These are phyloP conservation scores for Termitomyces sp. DNA, from an alignment of 768 basidiomycete species.

Conservation along the genomic window DNA sequence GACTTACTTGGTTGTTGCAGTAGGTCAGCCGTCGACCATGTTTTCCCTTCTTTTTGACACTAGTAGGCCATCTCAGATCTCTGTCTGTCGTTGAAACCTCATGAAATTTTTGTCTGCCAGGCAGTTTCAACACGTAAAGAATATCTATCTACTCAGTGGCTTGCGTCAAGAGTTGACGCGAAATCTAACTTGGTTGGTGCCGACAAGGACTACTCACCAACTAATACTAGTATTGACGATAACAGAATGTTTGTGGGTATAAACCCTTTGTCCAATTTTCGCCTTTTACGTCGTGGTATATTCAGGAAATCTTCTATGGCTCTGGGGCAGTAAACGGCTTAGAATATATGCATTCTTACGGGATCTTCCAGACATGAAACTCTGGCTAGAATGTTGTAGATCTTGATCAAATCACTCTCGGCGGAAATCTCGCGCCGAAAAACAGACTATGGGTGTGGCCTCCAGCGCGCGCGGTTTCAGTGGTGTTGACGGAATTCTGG, in stretches of 20 bases:
- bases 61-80: slow-evolving; percentile 23
- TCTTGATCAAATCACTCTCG: slow-evolving; percentile 42
- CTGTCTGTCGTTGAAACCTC: background rate
- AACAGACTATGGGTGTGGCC: slow-evolving; percentile 45
- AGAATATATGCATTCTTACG: slow-evolving; percentile 34
- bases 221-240: slow-evolving; percentile 35
- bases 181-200: slow-evolving; percentile 48
- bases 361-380: background rate
- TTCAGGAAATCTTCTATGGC: slow-evolving; percentile 47
- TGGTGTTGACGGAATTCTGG: slow-evolving; percentile 49
- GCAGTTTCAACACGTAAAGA: slow-evolving; percentile 7
- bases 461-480: slow-evolving; percentile 36
- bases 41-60: slow-evolving; percentile 56
- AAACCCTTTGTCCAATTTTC: background rate
- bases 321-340: slow-evolving; percentile 48
- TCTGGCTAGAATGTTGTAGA: slow-evolving; percentile 21
- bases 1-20: slow-evolving; percentile 49
- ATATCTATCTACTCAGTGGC: background rate
- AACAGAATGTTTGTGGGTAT: slow-evolving; percentile 28
- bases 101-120: background rate
- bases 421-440: slow-evolving; percentile 31
- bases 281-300: background rate
- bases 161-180: background rate
- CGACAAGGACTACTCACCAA: slow-evolving; percentile 36
- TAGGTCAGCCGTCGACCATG: slow-evolving; percentile 44